Percentiles rank a stretch among this genome's conserved stretches.
These are phyloP conservation scores for Rhizophagus sp. DNA, from an alignment of 192 early-diverging fungal species.

Conservation along the genomic window DNA sequence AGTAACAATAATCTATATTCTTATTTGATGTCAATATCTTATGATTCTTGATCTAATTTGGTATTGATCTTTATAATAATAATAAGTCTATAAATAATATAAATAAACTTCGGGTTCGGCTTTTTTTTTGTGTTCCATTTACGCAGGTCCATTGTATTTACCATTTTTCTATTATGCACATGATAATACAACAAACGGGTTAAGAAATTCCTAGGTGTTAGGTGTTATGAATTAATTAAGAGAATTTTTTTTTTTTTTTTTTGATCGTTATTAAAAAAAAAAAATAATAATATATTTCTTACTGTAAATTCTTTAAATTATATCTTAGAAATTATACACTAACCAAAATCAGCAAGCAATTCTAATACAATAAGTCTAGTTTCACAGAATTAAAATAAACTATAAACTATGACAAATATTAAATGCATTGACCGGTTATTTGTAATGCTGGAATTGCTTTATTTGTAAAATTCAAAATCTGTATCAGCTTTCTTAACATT, in stretches of 20 bases:
- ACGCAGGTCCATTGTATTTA: background rate
- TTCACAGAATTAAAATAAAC: no score
- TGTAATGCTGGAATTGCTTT: slow-evolving; percentile 35
- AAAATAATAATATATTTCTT: background rate
- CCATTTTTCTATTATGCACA: background rate
- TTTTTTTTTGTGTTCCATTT: background rate
- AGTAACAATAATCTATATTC: slow-evolving; percentile 1
- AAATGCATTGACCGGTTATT: background rate
- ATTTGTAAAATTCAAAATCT: slow-evolving; percentile 96
- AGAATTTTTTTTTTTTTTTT: background rate
- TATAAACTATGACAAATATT: background rate
- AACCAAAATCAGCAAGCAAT: background rate
- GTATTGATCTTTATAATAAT: background rate
- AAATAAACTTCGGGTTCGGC: background rate
- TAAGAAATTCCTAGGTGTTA: background rate
- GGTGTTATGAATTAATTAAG: background rate
- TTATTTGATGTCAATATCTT: slow-evolving; percentile 8
- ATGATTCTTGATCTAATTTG: background rate
- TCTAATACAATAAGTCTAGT: background rate
- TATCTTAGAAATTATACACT: background rate
- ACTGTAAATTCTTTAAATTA: background rate
- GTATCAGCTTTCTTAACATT: slow-evolving; percentile 96
- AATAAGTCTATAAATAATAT: background rate
- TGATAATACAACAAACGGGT: background rate
- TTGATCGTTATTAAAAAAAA: background rate